Base-by-base conservation (phyloP, 169 alveolate genomes). In the Cryptosporidium xiaoi region DNA sequence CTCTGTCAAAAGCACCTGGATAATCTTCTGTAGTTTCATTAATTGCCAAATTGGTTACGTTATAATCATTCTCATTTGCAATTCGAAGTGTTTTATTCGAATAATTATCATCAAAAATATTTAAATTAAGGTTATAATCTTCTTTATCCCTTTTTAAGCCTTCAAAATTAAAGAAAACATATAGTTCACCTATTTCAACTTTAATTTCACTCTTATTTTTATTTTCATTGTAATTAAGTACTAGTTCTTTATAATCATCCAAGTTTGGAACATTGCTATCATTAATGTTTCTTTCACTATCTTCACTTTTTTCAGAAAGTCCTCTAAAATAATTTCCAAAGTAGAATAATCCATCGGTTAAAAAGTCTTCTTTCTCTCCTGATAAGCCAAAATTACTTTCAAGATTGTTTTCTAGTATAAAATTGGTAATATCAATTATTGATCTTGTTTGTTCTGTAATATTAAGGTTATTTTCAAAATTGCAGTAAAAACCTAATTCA, bases 1-100 rank as follows among this genome's bases (percentile, higher is more conserved):
- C 64, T 53, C 87, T 77, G 64, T 77, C 71, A 56, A 77, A 77
- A 13, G 69, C 71, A 7, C 55, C 55, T 27, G 87, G 87, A 24
- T 58, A 77, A 12, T 77, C 87, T 12, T 64, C n/a, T 44, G 18
- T 31, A 7, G 36, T 12, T 10, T 20, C 65, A 40, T 77, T 56
- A 27, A 34, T 24, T 1, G 33, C 40, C 12, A 10, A 62, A 40
- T 44, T 44, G 6, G 46, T 1, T 20, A 20, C 33, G 18, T 62
- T 33, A 12, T n/a, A 53, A 53, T 53, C 64, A 13, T 53, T n/a
- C 29, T 53, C 64, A 53, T 53, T 53, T 5, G 64, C 12, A 40
- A 40, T 40, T 40, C 48, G 4, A 8, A 40, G 48, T 40, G 48
- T 40, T 40, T 40, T 8, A 20, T n/a, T 53, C 1, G 29, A 20